These are phyloP conservation scores for Rossbeevera mucosa DNA, from an alignment of 768 basidiomycete species.

Conservation along the genomic window DNA sequence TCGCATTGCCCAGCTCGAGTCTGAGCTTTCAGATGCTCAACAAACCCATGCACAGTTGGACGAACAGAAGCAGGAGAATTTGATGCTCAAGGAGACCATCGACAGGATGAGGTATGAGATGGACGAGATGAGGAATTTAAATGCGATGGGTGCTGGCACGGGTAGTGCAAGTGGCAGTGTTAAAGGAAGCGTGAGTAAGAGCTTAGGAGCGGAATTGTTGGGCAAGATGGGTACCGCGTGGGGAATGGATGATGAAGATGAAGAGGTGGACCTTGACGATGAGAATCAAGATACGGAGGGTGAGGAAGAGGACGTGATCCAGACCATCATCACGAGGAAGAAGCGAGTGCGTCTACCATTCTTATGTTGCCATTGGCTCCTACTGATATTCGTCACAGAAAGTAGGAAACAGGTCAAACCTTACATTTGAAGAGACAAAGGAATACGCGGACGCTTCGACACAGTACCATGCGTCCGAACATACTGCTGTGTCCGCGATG, in stretches of 20 bases:
- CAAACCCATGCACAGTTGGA: constrained; percentile 73
- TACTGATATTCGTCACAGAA: constrained; percentile 42
- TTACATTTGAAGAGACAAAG: constrained; percentile 54
- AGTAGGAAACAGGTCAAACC: constrained; percentile 55
- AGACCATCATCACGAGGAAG: constrained; percentile 85
- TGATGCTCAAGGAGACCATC: constrained; percentile 92
- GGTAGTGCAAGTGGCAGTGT: constrained; percentile 46
- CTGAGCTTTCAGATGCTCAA: constrained; percentile 65
- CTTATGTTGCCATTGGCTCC: constrained; percentile 3
- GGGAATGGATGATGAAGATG: constrained; percentile 42
- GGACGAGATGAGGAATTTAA: constrained; percentile 74
- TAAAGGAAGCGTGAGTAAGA: constrained; percentile 61
- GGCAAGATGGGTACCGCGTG: constrained; percentile 52
- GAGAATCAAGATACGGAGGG: constrained; percentile 56
- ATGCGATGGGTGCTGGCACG: constrained; percentile 33
- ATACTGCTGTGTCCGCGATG: constrained; percentile 40
- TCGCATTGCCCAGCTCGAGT: constrained; percentile 63
- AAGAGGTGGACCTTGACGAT: constrained; percentile 33
- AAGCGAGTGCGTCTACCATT: constrained; percentile 51
- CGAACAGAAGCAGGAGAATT: constrained; percentile 92
- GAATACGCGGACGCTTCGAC: constrained; percentile 73
- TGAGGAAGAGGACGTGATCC: constrained; percentile 62
- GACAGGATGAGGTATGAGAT: constrained; percentile 92
- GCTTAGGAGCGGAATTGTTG: constrained; percentile 67
- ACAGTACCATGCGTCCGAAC: constrained; percentile 61